A percentile compares a stretch with the other conserved stretches of the same genome.
Evolutionary conservation across 257 asterid genomes (phyloP).

Genomic region (Catharanthus roseus): DNA sequence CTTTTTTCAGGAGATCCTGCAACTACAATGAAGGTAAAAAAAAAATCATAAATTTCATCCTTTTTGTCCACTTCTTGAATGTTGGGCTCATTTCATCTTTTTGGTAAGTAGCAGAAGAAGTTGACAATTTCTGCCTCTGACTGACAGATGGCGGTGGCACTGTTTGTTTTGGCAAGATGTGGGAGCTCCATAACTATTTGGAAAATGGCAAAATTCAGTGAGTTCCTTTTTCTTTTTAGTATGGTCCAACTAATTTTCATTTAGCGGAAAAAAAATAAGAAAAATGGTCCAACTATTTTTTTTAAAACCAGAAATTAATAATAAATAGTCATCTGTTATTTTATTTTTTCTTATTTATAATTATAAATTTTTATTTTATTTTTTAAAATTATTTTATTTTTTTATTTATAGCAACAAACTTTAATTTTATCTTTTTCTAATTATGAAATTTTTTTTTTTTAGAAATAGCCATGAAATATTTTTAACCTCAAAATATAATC

Average conservation of each 20-base stretch:
- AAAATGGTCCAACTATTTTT: too few species aligned
- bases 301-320: too few species aligned
- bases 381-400: too few species aligned
- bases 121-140: conserved; percentile 26
- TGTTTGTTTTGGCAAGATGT: conserved; percentile 81
- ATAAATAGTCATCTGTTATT: too few species aligned
- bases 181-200: conserved; percentile 83
- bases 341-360: too few species aligned
- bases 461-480: too few species aligned
- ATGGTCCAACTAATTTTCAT: conserved; percentile 2
- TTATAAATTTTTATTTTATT: too few species aligned
- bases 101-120: conserved; percentile 11
- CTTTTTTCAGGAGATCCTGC: conserved; percentile 96
- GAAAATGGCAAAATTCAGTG: conserved; percentile 86
- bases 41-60: not conserved
- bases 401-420: too few species aligned
- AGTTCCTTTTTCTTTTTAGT: conserved; percentile 6
- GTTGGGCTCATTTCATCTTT: not conserved
- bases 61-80: not conserved
- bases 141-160: conserved; percentile 72
- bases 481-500: too few species aligned
- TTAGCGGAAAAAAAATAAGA: too few species aligned
- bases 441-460: too few species aligned
- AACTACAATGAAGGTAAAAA: conserved; percentile 83
- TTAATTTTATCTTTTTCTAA: too few species aligned